Base-by-base conservation (phyloP, 257 asterid species). In the Lantana camara region DNA sequence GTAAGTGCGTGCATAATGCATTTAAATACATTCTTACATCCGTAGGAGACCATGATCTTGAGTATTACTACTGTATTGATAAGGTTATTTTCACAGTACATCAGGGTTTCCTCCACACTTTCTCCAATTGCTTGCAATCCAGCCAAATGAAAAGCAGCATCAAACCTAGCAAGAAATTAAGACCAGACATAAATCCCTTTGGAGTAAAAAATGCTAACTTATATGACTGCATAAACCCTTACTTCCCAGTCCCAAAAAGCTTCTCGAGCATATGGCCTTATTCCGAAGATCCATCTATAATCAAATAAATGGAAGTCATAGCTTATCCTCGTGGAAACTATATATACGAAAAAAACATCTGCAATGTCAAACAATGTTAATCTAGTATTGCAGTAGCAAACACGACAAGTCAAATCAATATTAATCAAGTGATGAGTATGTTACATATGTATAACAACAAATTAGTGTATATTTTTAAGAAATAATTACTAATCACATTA, bases 41-140 rank as follows among this genome's bases (percentile, higher is more conserved):
- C 92, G 68, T 82, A 78, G 65, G 85, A 85, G 57, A 84, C 85
- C 95, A 86, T 86, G 67, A 86, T 87, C 80, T 86, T 82, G 32
- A 86, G 64, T 19, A 83, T 74, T 60, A 47, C 63, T 54, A 86
- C 75, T 17, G 88, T 86, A 40, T 90, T 88, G 47, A 76, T 78
- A 53, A 86, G 77, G 69, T 86, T 86, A 73, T 86, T 84, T 76
- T 86, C 57, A 74, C 73, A 86, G 65, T 86, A 86, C 81, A 81
- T 19, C 79, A 84, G 50, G 4, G 95, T 89, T 27, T 83, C 77
- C 57, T 77, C 77, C 5, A 79, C 95, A 71, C 90, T 83, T 81
- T 83, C 90, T 51, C 95, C 95, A 5, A 86, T 90, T 4, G 90
- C 95, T 81, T 86, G 83, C 47, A 86, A 50, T 41, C 95, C 95